Evolutionary conservation across 495 filamentous ascomycete species (phyloP).

Genomic region (Lasiosphaeria hispida): DNA sequence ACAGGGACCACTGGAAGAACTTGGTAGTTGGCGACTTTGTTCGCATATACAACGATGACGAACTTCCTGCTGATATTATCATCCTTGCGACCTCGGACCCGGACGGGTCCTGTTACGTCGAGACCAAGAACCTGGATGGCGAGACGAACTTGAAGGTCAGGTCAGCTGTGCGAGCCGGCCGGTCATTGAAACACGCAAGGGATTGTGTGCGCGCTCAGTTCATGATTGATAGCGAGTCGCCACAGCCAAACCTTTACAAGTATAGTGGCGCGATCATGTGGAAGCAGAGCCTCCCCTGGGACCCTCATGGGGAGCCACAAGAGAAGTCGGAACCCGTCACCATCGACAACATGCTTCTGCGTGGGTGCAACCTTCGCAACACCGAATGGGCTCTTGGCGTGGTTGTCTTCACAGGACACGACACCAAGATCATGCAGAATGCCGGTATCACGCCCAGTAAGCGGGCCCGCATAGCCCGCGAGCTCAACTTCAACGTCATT

Average conservation of each 20-base stretch:
- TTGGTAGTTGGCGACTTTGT: conserved; percentile 96
- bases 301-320: conserved; percentile 54
- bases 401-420: conserved; percentile 94
- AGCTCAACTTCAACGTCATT: conserved; percentile 96
- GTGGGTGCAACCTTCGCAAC: conserved; percentile 90
- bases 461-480: conserved; percentile 81
- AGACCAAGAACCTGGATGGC: conserved; percentile 97
- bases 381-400: conserved; percentile 96
- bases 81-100: conserved; percentile 93
- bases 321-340: conserved; percentile 89
- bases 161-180: conserved; percentile 82
- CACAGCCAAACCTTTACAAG: conserved; percentile 89
- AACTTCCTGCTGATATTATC: conserved; percentile 91
- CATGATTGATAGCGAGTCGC: conserved; percentile 83
- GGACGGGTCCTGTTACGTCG: conserved; percentile 94
- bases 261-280: conserved; percentile 89
- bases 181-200: conserved; percentile 78
- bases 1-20: conserved; percentile 92
- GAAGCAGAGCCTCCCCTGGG: conserved; percentile 67
- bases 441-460: conserved; percentile 96
- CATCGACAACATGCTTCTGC: conserved; percentile 92
- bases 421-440: conserved; percentile 99
- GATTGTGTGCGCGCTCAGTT: conserved; percentile 91
- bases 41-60: conserved; percentile 92
- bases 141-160: conserved; percentile 98